Evolutionary conservation across 805 yeast genomes (phyloP), one percentile per base, ranked within the genome.

Genomic region (Candida parachauliodes): DNA sequence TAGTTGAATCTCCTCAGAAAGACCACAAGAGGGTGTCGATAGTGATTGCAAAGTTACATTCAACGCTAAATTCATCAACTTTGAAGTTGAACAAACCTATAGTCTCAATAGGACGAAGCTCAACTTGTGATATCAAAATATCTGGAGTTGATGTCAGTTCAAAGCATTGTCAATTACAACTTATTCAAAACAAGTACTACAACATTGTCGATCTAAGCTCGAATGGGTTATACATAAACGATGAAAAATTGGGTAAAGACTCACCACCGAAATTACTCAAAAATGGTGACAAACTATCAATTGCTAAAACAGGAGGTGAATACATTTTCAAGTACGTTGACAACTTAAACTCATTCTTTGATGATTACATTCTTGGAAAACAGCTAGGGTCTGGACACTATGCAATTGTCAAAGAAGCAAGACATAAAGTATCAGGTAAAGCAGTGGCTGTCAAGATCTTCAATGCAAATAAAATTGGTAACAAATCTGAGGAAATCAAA

Each of bases 381-480:
- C 76, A 79, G 45, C 58, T 84, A 16, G 93, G 93, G 0, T 62
- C 82, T 3, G 93, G 93, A 0, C 91, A 84, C 57, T 84, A 84
- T 50, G 91, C 93, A 0, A 77, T 78, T n/a, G 93, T 84, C 3
- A 81, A 78, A 51, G 85, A 81, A 46, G 87, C 87, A 2, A 65
- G 67, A 6, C 70, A 76, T 44, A 73, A 79, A 46, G 55, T 59
- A 6, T 70, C 80, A 0, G 87, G 88, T 0, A 71, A 72, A 34
- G 59, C 71, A 2, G 83, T 78, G 33, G 93, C 91, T 0, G 86
- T 84, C 3, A 84, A 84, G 51, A 79, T 84, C 7, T 84, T 84
- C 57, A 81, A 78, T 47, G 81, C 83, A 2, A 63, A 44, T 64
- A 74, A 56, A 54, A 43, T 54, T 1, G 43, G 49, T 46, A 26